These are phyloP conservation scores for Oryza brachyantha DNA, from an alignment of 176 grass and related monocot genomes.

Conservation along the genomic window DNA sequence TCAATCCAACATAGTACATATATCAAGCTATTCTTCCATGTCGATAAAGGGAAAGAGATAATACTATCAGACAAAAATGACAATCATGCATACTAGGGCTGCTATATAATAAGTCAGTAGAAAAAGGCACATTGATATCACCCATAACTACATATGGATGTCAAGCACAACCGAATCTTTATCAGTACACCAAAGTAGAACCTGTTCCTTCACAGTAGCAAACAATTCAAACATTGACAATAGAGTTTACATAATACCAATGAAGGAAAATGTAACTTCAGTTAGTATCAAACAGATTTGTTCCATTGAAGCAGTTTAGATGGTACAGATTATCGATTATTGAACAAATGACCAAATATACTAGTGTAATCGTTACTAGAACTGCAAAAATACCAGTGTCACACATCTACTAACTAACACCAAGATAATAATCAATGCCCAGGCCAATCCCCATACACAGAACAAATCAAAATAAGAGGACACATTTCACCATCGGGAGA, in stretches of 20 bases:
- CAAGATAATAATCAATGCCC: neutral
- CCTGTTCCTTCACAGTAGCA: neutral
- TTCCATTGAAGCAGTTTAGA: neutral
- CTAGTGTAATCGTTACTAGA: neutral
- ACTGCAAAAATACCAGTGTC: neutral
- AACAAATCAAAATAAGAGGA: neutral
- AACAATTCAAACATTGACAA: neutral
- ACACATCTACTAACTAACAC: neutral
- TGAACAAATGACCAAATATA: neutral
- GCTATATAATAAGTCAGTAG: neutral
- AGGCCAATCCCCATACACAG: neutral
- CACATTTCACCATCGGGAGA: neutral
- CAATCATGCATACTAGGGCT: neutral
- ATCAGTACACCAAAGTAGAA: neutral
- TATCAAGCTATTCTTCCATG: neutral
- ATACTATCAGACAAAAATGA: neutral
- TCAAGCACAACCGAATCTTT: neutral
- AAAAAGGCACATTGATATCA: neutral
- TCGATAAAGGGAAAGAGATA: neutral
- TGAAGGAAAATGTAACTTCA: neutral
- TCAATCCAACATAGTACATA: neutral
- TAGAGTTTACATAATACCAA: neutral
- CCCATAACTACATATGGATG: neutral
- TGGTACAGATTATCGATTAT: neutral
- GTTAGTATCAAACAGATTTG: neutral